Evolutionary conservation across 306 rosid genomes (phyloP).

Genomic region (Coriaria nepalensis): DNA sequence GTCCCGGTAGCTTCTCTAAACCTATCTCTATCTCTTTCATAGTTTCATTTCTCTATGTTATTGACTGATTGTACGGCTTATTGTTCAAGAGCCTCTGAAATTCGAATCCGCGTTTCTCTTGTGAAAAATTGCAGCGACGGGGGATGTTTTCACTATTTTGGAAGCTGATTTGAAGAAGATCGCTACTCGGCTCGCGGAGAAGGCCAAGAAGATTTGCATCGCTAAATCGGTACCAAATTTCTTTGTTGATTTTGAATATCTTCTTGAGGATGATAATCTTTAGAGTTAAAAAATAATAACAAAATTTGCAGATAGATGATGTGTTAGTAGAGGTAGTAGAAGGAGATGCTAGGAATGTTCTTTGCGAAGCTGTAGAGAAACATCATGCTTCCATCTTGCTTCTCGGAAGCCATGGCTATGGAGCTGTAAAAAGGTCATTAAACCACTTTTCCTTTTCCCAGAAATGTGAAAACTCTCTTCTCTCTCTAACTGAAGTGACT

Average conservation of each 20-base stretch:
- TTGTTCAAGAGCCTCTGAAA: no score
- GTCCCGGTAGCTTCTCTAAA: no score
- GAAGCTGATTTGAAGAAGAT: conserved; percentile 26
- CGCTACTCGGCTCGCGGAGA: conserved; percentile 21
- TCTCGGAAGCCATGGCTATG: conserved; percentile 38
- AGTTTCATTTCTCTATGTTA: no score
- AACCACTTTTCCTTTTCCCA: no score
- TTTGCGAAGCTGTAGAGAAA: conserved; percentile 24
- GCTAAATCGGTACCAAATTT: conserved; percentile 25
- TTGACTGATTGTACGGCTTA: no score
- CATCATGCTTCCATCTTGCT: conserved; percentile 27
- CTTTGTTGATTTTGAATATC: no score
- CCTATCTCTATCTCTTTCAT: no score
- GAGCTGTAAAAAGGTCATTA: conserved; percentile 66
- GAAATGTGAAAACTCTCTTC: no score
- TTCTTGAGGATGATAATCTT: no score
- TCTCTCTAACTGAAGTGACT: no score
- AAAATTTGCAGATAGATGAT: conserved; percentile 16
- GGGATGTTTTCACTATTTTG: conserved; percentile 16
- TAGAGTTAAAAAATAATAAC: no score
- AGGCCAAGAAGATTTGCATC: conserved; percentile 31
- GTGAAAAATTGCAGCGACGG: conserved; percentile 18
- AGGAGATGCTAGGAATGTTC: conserved; percentile 32
- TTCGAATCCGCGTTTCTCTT: neutral
- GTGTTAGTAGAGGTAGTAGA: conserved; percentile 17